These are phyloP conservation scores for Aspergillus fructus DNA, from an alignment of 2,329 filamentous ascomycete species.

Conservation along the genomic window DNA sequence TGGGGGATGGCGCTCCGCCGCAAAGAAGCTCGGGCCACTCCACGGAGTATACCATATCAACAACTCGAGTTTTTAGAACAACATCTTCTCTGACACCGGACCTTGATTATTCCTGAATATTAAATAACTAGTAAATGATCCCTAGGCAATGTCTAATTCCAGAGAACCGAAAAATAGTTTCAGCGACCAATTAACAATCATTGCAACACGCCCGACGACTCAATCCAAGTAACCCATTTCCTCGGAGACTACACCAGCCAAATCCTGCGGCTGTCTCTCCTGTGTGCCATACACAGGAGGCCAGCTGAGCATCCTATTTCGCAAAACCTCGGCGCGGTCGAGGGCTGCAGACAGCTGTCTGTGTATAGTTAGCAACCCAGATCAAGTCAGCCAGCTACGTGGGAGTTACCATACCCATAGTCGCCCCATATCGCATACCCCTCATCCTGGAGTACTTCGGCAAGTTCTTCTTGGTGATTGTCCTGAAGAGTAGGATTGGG, in stretches of 20 bases:
- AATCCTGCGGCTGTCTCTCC: conserved; percentile 42
- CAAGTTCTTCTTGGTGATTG: conserved; percentile 89
- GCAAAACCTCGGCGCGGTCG: conserved; percentile 48
- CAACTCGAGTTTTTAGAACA: neutral
- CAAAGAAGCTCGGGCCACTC: conserved; percentile 37
- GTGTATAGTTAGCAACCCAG: neutral
- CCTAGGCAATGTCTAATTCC: neutral
- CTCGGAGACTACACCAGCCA: conserved; percentile 56
- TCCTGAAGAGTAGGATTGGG: conserved; percentile 79
- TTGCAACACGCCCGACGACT: conserved; percentile 3
- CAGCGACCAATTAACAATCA: neutral
- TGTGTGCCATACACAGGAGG: conserved; percentile 50
- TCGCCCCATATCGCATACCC: conserved; percentile 74
- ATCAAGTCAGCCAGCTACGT: neutral
- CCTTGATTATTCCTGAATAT: neutral
- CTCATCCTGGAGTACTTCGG: conserved; percentile 69
- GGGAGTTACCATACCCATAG: conserved; percentile 54
- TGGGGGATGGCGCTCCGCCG: neutral
- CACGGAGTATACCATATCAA: neutral
- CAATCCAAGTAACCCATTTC: conserved; percentile 58
- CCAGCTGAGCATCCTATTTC: conserved; percentile 47
- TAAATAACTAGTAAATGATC: neutral
- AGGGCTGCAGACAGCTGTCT: conserved; percentile 52
- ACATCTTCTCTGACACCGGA: neutral
- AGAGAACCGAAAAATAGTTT: neutral